Evolutionary conservation across 176 grass and related monocot genomes (phyloP).

Genomic region (Lolium multiflorum): DNA sequence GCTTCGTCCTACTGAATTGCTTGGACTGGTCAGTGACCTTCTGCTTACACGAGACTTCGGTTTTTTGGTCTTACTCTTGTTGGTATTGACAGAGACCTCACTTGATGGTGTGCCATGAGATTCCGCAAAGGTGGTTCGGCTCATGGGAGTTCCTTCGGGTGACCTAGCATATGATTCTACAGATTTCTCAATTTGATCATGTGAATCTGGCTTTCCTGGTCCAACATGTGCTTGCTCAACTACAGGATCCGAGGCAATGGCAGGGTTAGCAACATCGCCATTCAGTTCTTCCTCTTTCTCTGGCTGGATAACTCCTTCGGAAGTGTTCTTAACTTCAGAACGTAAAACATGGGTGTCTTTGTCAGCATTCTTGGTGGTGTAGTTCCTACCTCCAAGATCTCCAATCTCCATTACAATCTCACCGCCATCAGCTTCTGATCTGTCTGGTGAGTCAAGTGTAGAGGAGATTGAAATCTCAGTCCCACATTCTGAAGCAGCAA

Average conservation of each 20-base stretch:
- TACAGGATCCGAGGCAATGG: slow-evolving; percentile 19
- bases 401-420: slow-evolving; percentile 97
- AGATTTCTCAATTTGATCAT: slow-evolving; percentile 49
- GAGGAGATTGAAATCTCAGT: slow-evolving; percentile 98
- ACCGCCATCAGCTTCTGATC: slow-evolving; percentile 94
- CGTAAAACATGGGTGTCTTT: slow-evolving; percentile 38
- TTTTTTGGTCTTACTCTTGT: slow-evolving; percentile 66
- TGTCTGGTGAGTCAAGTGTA: slow-evolving; percentile 92
- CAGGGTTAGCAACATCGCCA: slow-evolving; percentile 22
- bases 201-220: slow-evolving; percentile 34
- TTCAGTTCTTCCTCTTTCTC: slow-evolving; percentile 43
- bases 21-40: slow-evolving; percentile 60
- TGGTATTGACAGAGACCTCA: slow-evolving; percentile 79
- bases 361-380: slow-evolving; percentile 31
- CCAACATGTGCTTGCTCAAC: slow-evolving; percentile 48
- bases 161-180: slow-evolving; percentile 47
- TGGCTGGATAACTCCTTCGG: slow-evolving; percentile 17
- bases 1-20: slow-evolving; percentile 61
- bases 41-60: slow-evolving; percentile 59
- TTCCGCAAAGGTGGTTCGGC: slow-evolving; percentile 54
- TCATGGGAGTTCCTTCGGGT: slow-evolving; percentile 75
- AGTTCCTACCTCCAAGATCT: slow-evolving; percentile 66
- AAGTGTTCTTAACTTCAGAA: slow-evolving; percentile 34
- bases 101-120: slow-evolving; percentile 86
- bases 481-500: slow-evolving; percentile 92